phyloP scores from a whole-genome alignment of 495 filamentous ascomycete species.

The Neurospora tetraspora region DNA sequence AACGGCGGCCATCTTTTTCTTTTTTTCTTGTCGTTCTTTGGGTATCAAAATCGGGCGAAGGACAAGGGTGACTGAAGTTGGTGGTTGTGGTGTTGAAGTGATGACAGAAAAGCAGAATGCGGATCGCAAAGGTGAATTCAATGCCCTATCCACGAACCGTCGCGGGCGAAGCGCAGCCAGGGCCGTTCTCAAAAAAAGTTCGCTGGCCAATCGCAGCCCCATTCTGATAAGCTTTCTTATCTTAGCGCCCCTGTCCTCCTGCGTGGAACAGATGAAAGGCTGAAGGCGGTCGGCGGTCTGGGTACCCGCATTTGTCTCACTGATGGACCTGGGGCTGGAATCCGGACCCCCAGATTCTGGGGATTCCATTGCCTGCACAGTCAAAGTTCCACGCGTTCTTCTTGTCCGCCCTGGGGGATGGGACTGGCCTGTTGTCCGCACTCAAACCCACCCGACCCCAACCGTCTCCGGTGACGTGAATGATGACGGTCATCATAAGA shows the following conservation, averaged over 20 bases:
- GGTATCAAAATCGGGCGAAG: neutral
- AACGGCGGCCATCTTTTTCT: conserved; percentile 71
- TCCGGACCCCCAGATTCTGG: conserved; percentile 1
- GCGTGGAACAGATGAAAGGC: neutral
- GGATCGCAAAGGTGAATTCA: neutral
- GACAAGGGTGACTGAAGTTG: neutral
- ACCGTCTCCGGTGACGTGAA: neutral
- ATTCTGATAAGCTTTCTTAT: conserved; percentile 15
- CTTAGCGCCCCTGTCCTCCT: conserved; percentile 2
- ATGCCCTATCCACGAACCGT: neutral
- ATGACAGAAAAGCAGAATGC: neutral
- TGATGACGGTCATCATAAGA: neutral
- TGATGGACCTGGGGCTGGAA: neutral
- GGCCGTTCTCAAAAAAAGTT: conserved; percentile 17
- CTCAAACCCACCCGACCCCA: neutral
- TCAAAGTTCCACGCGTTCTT: conserved; percentile 1
- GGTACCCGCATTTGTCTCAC: neutral
- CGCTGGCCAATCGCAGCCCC: conserved; percentile 4
- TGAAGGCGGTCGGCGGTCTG: conserved; percentile 6
- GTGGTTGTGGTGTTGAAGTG: conserved; percentile 4
- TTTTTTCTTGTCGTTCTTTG: neutral
- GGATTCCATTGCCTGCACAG: neutral
- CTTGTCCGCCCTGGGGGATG: neutral
- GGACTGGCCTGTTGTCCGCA: neutral
- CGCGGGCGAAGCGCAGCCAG: neutral